Base-by-base conservation (phyloP, 139 green algal species). In the Nannochloris sp. region DNA sequence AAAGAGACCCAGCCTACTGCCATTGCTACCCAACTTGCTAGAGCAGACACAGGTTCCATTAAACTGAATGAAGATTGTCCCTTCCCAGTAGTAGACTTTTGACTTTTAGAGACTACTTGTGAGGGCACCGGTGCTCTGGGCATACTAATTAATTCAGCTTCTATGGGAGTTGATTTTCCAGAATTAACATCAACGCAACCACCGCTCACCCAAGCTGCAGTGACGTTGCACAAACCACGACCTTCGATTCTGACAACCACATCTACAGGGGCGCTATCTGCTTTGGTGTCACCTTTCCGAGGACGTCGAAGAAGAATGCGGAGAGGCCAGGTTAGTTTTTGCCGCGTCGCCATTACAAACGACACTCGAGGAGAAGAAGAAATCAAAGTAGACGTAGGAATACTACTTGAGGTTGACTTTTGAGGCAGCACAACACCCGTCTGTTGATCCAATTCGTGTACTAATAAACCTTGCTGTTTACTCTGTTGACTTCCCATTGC, bases 161-260 rank as follows among this genome's bases (percentile, higher is more conserved):
- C 27, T 9, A 32, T 35, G 30, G 32, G 34, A 9, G 9, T 36
- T 45, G 8, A 3, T n/a, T 14, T 35, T 3, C 12, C 7, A 3
- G 6, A 27, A 36, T 36, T 25, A n/a, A n/a, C n/a, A 34, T 6
- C 5, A 13, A 13, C 25, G 61, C 3, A 10, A 46, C 12, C 19
- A 9, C 32, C 29, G 29, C 45, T 15, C 2, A 75, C n/a, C 60
- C 51, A 70, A 12, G 48, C 60, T 0, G 13, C 15, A 3, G 27
- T 64, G 29, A 75, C 59, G 19, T 63, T 70, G 14, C 32, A 24
- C 36, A 75, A 47, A 4, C 68, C 68, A 30, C n/a, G 34, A 7
- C 68, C 68, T 13, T 70, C 60, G 44, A 70, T 64, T 13, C 59
- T 55, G 30, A 75, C 65, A 4, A 60, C n/a, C 15, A 68, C 47